A percentile compares a stretch with the other conserved stretches of the same genome.
Conservation (phyloP, 2,329 filamentous ascomycete species). For the Berkeleyomyces basicola region DNA sequence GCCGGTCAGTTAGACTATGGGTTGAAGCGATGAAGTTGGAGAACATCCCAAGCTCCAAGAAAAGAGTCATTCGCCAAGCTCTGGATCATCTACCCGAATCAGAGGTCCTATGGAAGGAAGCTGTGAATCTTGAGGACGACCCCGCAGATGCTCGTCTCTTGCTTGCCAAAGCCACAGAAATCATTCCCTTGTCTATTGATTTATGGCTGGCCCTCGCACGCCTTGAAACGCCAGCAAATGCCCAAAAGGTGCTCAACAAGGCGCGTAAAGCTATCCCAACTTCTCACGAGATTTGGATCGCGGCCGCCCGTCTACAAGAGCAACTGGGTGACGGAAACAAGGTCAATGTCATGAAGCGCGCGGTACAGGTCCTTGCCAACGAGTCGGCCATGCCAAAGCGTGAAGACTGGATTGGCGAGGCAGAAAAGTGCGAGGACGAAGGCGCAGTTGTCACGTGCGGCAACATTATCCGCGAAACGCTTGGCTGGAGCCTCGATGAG, state of each 20-base stretch:
- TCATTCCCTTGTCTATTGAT: conserved; percentile 85
- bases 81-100: conserved; percentile 88
- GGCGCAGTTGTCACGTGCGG: conserved; percentile 74
- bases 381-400: conserved; percentile 94
- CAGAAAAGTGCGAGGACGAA: conserved; percentile 87
- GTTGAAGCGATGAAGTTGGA: conserved; percentile 91
- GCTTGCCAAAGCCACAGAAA: conserved; percentile 85
- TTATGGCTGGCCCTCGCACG: conserved; percentile 88
- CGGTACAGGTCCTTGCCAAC: conserved; percentile 70
- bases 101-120: conserved; percentile 93
- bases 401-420: conserved; percentile 92
- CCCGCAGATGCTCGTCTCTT: conserved; percentile 73
- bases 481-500: conserved; percentile 86
- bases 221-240: conserved; percentile 76
- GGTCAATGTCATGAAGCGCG: conserved; percentile 88
- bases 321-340: conserved; percentile 63
- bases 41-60: conserved; percentile 65
- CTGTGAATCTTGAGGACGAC: conserved; percentile 88
- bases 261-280: conserved; percentile 87
- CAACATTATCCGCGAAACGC: conserved; percentile 78
- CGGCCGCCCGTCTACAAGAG: conserved; percentile 78
- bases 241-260: conserved; percentile 87
- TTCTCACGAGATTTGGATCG: conserved; percentile 93
- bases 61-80: conserved; percentile 80
- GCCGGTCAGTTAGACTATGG: conserved; percentile 78